Conservation (phyloP, 768 basidiomycete genomes). For the Xerocomus spinulosus region DNA sequence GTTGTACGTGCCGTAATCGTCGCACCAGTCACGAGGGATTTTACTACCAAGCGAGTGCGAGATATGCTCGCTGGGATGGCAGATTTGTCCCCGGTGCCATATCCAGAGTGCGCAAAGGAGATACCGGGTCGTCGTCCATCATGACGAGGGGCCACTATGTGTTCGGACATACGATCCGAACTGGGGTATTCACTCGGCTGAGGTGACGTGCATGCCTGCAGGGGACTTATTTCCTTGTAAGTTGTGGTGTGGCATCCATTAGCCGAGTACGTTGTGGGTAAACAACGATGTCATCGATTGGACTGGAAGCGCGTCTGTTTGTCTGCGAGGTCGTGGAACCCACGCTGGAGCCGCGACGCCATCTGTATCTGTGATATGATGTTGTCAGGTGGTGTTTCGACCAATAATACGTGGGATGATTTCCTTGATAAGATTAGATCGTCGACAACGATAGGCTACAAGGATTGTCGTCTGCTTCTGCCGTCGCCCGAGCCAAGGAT, state of each 20-base stretch:
- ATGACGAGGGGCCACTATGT: conserved; percentile 2
- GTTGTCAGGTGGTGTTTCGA: conserved; percentile 9
- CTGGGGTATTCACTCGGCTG: conserved; percentile 13
- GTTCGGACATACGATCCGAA: conserved; percentile 19
- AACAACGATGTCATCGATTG: conserved; percentile 11
- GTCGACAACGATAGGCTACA: conserved; percentile 8
- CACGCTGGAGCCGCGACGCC: conserved; percentile 28
- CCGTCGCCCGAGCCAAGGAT: background rate
- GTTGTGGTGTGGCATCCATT: conserved; percentile 19
- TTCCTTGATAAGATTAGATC: conserved; percentile 33
- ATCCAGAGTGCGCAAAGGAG: conserved; percentile 17
- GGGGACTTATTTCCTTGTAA: too few relatives aligned
- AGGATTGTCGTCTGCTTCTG: background rate
- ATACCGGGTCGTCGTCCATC: background rate
- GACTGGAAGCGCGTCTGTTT: conserved; percentile 8
- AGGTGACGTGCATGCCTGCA: conserved; percentile 16
- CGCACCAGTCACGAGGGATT: conserved; percentile 39
- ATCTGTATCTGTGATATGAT: conserved; percentile 19
- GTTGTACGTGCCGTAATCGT: conserved; percentile 54
- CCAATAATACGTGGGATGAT: conserved; percentile 6
- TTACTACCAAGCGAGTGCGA: conserved; percentile 34
- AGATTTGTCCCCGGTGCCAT: conserved; percentile 14
- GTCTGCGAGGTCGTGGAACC: conserved; percentile 27
- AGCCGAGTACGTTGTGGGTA: conserved; percentile 29
- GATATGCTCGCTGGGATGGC: conserved; percentile 22